These are phyloP conservation scores for Aspergillus sp. DNA, from an alignment of 2,329 filamentous ascomycete genomes.

Conservation along the genomic window DNA sequence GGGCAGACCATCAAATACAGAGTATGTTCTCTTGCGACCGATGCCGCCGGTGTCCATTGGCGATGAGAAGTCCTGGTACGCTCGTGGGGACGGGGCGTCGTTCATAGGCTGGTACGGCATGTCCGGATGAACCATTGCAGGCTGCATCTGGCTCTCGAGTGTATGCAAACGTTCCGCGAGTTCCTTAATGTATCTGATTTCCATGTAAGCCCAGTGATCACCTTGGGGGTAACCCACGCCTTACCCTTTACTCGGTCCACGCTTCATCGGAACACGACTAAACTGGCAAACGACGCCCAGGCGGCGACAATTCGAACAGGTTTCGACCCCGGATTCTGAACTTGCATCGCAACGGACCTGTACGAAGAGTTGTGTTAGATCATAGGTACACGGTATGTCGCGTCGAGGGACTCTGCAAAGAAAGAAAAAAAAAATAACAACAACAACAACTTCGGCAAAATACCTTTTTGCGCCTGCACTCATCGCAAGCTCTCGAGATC, in stretches of 20 bases:
- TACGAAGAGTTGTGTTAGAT: conserved; percentile 19
- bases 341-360: conserved; percentile 81
- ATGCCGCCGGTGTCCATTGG: conserved; percentile 45
- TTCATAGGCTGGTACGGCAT: conserved; percentile 46
- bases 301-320: conserved; percentile 79
- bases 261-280: conserved; percentile 82
- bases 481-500: conserved; percentile 84
- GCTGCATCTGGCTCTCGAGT: conserved; percentile 72
- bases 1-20: conserved; percentile 48
- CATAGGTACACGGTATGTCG: conserved; percentile 13
- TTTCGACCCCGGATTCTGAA: conserved; percentile 69
- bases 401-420: conserved; percentile 9
- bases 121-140: conserved; percentile 39
- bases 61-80: conserved; percentile 55
- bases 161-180: conserved; percentile 80
- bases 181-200: conserved; percentile 79
- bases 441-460: conserved; percentile 15
- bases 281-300: conserved; percentile 78
- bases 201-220: conserved; percentile 20
- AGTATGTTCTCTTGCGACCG: conserved; percentile 50
- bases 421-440: not conserved
- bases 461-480: conserved; percentile 81
- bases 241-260: conserved; percentile 84
- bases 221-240: not conserved
- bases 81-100: conserved; percentile 41